Base-by-base conservation (phyloP, 2,329 filamentous ascomycete genomes). In the Talaromyces islandicus region DNA sequence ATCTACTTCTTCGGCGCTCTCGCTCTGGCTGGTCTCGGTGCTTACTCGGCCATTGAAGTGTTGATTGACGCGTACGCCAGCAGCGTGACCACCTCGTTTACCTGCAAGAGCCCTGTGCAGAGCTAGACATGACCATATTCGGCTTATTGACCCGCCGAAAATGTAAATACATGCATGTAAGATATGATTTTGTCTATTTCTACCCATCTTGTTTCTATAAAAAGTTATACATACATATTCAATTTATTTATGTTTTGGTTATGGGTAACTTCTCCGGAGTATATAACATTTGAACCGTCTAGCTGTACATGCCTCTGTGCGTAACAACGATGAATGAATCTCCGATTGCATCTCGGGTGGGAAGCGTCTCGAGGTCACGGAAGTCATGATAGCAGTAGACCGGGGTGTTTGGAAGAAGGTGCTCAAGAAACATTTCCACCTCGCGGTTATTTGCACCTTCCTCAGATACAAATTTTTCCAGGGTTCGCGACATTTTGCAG, bases 51-150 rank as follows among this genome's bases (percentile, higher is more conserved):
- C 41, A 67, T 69, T 32, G 24, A 63, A 24, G 64, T 63, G 14
- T 62, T 70, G 65, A 71, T 72, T 30, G 63, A 60, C 0, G 68
- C 68, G 7, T 73, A 73, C 52, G 63, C 66, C 21, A 57, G 24
- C 35, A 63, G 60, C 14, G 63, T 66, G 58, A 63, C 70, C 10
- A 71, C 68, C 17, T 62, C 66, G 2, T 72, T 72, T 43, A 70
- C 66, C 17, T 72, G 70, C 56, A 64, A 52, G 7, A 66, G 64
- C 50, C 69, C 69, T 19, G 60, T 71, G 55, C 62, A 70, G 30
- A 29, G 30, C 43, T 21, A 48, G 24, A 25, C 35, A 17, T 19
- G 19, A 10, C 41, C 21, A 46, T 19, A 11, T 6, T 11, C n/a
- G 7, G 43, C 11, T 46, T 19, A 43, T 11, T n/a, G 41, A 4